Base-by-base conservation (phyloP, 1,284 basidiomycete genomes). In the Thelephora terrestris region DNA sequence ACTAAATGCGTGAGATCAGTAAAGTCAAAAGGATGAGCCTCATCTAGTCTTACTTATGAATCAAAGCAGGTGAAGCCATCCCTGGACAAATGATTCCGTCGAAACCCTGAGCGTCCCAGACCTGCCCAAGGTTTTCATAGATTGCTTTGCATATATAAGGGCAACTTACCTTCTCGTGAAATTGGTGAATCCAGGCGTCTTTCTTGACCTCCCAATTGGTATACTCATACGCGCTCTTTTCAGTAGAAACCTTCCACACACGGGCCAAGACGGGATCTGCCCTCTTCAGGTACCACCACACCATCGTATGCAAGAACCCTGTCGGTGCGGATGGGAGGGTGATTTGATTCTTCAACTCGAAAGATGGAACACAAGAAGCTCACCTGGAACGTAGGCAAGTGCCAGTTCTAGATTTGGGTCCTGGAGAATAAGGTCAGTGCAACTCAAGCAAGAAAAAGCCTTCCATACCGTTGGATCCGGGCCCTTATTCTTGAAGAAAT, bases 21-120 rank as follows among this genome's bases (percentile, higher is more conserved):
- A 39, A 5, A 14, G n/a, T 21, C 17, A 5, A 39, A 14, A 21
- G 5, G n/a, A 14, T 21, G 6, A 17, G 21, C 14, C 21, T 18
- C 17, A 14, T 39, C 21, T 17, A 14, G 37, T 5, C 17, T 21
- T 7, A 39, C 37, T 17, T 39, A 14, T 39, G 21, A 39, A 17
- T 21, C 17, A 21, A 7, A 14, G 37, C n/a, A 7, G 21, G 37
- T 14, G 21, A 39, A 6, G 37, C 21, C 17, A 39, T 21, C 14
- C 37, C 77, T 5, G 88, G 88, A 9, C 79, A 80, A 32, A 93
- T 78, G 47, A 93, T 76, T 0, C 77, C 83, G 60, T 93, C 90
- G 21, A 91, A 75, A 0, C 64, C 59, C 47, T 81, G 58, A 48
- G 77, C 70, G 21, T 80, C 70, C 90, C 90, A 93, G 4, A 89